phyloP scores from a whole-genome alignment of 1,284 basidiomycete species.

The Tilletia caries region DNA sequence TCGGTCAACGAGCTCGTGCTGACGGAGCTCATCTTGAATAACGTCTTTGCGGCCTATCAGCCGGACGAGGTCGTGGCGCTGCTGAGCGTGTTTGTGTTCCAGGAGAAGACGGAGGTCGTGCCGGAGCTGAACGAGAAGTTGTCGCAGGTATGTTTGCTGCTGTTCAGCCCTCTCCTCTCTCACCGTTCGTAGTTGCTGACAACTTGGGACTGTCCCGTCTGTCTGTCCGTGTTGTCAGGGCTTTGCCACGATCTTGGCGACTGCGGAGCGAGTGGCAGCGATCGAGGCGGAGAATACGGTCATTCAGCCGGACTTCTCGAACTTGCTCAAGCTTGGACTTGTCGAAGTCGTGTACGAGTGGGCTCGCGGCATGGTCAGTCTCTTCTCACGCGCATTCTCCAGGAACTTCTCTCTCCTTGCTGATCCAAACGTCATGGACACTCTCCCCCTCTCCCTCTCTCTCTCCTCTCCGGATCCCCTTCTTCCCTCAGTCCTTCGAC shows the following conservation, averaged over 20 bases:
- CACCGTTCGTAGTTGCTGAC: background rate
- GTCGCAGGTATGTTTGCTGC: constrained; percentile 57
- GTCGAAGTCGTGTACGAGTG: constrained; percentile 97
- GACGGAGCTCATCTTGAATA: constrained; percentile 95
- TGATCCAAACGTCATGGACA: background rate
- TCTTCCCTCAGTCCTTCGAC: constrained; percentile 73
- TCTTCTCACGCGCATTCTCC: too few species aligned
- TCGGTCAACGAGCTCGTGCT: constrained; percentile 81
- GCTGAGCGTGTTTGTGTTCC: constrained; percentile 92
- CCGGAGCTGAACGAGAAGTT: constrained; percentile 75
- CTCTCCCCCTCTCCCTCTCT: too few species aligned
- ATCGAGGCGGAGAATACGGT: constrained; percentile 69
- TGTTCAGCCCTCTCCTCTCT: background rate
- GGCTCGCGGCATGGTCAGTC: constrained; percentile 88
- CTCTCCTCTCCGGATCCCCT: too few species aligned
- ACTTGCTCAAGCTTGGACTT: constrained; percentile 61
- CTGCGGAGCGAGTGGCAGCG: constrained; percentile 76
- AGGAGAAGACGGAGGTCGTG: constrained; percentile 89
- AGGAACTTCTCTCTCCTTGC: background rate
- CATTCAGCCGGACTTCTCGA: constrained; percentile 55
- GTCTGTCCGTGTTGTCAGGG: constrained; percentile 63
- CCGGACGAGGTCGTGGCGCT: constrained; percentile 97
- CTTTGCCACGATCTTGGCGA: constrained; percentile 70
- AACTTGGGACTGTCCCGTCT: too few species aligned
- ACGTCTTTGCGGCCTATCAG: constrained; percentile 80